Conservation (phyloP, 495 filamentous ascomycete species). For the Lasiosphaeria miniovina region DNA sequence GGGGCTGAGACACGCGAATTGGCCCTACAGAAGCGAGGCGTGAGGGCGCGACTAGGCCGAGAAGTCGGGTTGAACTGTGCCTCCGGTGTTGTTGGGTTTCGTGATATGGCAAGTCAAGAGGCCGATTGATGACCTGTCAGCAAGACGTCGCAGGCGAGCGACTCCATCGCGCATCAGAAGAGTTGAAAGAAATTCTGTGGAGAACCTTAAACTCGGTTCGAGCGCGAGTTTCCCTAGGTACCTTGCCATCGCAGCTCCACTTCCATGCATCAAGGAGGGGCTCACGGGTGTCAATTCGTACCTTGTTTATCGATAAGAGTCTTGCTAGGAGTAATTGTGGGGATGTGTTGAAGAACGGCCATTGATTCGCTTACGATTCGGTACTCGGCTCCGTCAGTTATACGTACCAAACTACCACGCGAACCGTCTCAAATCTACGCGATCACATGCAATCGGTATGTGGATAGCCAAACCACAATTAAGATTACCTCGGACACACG, state of each 20-base stretch:
- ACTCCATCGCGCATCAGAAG: slow-evolving; percentile 26
- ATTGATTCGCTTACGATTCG: no score
- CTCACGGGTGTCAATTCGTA: not conserved
- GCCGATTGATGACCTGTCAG: slow-evolving; percentile 7
- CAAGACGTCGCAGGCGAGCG: slow-evolving; percentile 3
- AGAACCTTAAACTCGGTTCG: slow-evolving; percentile 18
- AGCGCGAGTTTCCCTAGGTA: slow-evolving; percentile 16
- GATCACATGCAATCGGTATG: no score
- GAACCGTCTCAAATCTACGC: no score
- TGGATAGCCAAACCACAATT: no score
- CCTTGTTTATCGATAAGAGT: not conserved
- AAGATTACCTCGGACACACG: no score
- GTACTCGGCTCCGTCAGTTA: no score
- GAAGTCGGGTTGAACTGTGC: not conserved
- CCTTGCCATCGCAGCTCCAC: slow-evolving; percentile 5
- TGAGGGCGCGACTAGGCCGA: not conserved
- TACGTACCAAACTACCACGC: no score
- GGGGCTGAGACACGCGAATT: slow-evolving; percentile 8
- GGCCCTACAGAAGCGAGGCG: not conserved
- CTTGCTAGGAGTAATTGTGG: not conserved
- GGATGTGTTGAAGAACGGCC: no score
- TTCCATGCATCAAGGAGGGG: not conserved
- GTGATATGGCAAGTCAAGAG: not conserved
- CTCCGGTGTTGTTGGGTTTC: not conserved
- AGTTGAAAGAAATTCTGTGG: slow-evolving; percentile 34